Evolutionary conservation across 139 green algal species (phyloP), one percentile per base, ranked within the genome.

Genomic region (Edaphochlamys debaryana): DNA sequence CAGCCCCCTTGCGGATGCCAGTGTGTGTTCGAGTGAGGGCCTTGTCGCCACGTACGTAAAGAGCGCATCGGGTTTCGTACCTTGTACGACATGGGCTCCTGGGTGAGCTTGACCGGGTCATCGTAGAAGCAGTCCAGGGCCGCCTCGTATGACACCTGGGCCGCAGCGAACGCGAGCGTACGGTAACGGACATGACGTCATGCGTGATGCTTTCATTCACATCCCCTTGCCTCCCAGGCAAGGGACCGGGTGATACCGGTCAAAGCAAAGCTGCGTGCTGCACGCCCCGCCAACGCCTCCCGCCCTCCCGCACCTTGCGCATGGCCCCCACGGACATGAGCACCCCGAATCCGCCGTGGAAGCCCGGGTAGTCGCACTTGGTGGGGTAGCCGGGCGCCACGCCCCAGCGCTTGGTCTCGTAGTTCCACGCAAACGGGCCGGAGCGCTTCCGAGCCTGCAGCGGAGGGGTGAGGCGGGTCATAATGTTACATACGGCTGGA

Each of bases 61-160:
- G 11, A 54, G n/a, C n/a, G n/a, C n/a, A n/a, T n/a, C n/a, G n/a
- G n/a, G n/a, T n/a, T n/a, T 54, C 73, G 0, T 30, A 72, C 74
- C 58, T 81, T 81, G 1, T 72, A 19, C 5, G 74, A 72, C 19
- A 27, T 38, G 1, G 60, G 58, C 30, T 48, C 3, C 4, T 58
- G 37, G 2, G 38, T 36, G 6, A 67, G n/a, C 19, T 81, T 71
- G 17, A 32, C 30, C 0, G 54, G 8, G 42, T 71, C 42, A n/a
- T 81, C 74, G 74, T 81, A 81, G 38, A 37, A 62, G 62, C 74
- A 81, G 0, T 36, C 23, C 8, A 71, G 38, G 4, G 74, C 74
- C 4, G 17, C 56, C 27, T 38, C 15, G 27, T 42, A 80, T 7
- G 73, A 32, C 30, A 69, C 56, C 71, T 79, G 71, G 25, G 11